Evolutionary conservation across 2,329 filamentous ascomycete species (phyloP).

Genomic region (Sporothrix mexicana): DNA sequence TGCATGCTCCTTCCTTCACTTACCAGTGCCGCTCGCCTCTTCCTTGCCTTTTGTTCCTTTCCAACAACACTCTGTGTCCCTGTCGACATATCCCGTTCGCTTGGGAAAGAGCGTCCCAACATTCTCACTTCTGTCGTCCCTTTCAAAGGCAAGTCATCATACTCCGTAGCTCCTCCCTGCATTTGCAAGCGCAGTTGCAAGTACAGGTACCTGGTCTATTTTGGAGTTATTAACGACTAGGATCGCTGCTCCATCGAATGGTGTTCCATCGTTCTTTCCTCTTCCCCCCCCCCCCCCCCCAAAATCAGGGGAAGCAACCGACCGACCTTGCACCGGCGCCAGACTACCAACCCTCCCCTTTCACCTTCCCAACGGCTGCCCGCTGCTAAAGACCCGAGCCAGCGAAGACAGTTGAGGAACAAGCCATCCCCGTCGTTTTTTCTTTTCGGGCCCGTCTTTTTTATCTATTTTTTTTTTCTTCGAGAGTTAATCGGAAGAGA

Average conservation of each 20-base stretch:
- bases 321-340: slow-evolving; percentile 23
- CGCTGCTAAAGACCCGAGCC: neutral
- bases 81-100: neutral
- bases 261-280: slow-evolving; percentile 11
- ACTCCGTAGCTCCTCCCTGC: slow-evolving; percentile 4
- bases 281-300: no score
- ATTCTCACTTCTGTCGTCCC: neutral
- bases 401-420: slow-evolving; percentile 18
- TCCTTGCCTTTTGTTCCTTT: neutral
- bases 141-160: no score
- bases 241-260: slow-evolving; percentile 15
- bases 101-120: slow-evolving; percentile 3
- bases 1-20: slow-evolving; percentile 1
- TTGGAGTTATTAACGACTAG: neutral
- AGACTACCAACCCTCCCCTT: neutral
- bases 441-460: slow-evolving; percentile 14
- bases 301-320: slow-evolving; percentile 29
- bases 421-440: slow-evolving; percentile 13
- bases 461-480: neutral
- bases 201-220: slow-evolving; percentile 1
- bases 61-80: neutral
- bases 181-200: neutral
- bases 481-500: slow-evolving; percentile 9
- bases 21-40: neutral
- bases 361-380: slow-evolving; percentile 26